A percentile compares a stretch with the other conserved stretches of the same genome.
Evolutionary conservation across 345 rosid species (phyloP).

Genomic region (Citrus cavaleriei): DNA sequence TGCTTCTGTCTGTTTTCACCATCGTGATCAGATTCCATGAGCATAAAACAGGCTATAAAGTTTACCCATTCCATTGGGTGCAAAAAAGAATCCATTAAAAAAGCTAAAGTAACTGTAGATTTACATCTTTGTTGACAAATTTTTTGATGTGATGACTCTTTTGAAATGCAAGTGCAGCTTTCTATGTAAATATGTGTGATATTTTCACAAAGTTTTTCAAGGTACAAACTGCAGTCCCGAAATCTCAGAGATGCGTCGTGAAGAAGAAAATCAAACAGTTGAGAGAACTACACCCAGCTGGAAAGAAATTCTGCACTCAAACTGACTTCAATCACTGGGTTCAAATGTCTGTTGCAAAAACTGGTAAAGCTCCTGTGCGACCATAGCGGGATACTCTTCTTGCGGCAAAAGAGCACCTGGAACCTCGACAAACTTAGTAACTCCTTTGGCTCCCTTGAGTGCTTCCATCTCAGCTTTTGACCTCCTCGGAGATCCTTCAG

Average conservation of each 20-base stretch:
- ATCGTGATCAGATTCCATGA: background rate
- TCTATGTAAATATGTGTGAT: background rate
- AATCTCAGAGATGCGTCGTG: background rate
- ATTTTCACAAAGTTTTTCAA: background rate
- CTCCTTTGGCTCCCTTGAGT: constrained; percentile 63
- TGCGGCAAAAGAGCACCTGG: constrained; percentile 88
- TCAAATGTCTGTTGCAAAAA: constrained; percentile 60
- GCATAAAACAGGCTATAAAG: background rate
- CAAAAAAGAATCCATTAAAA: background rate
- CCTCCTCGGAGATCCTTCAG: constrained; percentile 71
- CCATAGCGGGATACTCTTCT: constrained; percentile 75
- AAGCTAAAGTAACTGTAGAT: background rate
- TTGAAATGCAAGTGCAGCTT: background rate
- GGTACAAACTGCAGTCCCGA: background rate
- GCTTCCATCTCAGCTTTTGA: constrained; percentile 95
- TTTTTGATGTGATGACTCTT: background rate
- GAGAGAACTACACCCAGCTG: background rate
- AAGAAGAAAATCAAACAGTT: background rate
- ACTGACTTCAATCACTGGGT: constrained; percentile 11
- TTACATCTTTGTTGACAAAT: background rate
- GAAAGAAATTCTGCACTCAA: background rate
- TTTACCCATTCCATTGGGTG: background rate
- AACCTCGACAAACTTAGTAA: constrained; percentile 67
- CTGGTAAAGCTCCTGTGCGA: constrained; percentile 59
- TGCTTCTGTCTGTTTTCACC: background rate